Base-by-base conservation (phyloP, 768 basidiomycete species). In the Erythrobasidium yunnanense region DNA sequence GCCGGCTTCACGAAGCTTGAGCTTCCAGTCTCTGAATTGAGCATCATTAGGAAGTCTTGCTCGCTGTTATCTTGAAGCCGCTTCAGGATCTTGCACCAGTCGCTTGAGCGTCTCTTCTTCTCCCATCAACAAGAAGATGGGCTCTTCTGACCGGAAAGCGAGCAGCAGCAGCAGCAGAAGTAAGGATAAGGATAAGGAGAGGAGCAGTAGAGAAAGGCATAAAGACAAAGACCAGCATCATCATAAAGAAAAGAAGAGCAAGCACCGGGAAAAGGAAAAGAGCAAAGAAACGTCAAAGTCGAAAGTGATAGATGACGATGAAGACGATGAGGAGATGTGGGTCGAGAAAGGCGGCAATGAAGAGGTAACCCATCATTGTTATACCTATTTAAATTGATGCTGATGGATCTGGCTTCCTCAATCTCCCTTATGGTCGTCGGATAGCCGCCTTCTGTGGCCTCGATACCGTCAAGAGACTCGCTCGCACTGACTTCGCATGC, bases 311-410 rank as follows among this genome's bases (percentile, higher is more conserved):
- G 88, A 88, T 73, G 86, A 90, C 73, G 80, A 81, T 17, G 79
- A 83, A 68, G 85, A 84, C 73, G 83, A 85, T 34, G 53, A 66
- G 18, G 84, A 84, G 62, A 81, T 88, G 78, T 91, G 90, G 90
- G 81, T 85, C 23, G 90, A 90, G 78, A 89, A 88, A 79, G 87
- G 88, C 2, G 3, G 85, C 56, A 84, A 86, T 18, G 85, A 87
- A 76, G 79, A 80, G 73, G 87, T 88, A 74, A 70, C 83, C 80
- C 5, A 65, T 73, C n/a, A 35, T 29, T 18, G 42, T 33, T 32
- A 6, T 62, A 75, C 52, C 5, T 30, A 3, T 27, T 8, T 27
- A 30, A 32, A n/a, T 30, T 54, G 29, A 13, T 52, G 50, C n/a
- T 11, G 22, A 11, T 8, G 50, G 50, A 23, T 52, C 20, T 45